phyloP scores from a whole-genome alignment of 2,329 filamentous ascomycete species.

The Ceratocystis colombiana region DNA sequence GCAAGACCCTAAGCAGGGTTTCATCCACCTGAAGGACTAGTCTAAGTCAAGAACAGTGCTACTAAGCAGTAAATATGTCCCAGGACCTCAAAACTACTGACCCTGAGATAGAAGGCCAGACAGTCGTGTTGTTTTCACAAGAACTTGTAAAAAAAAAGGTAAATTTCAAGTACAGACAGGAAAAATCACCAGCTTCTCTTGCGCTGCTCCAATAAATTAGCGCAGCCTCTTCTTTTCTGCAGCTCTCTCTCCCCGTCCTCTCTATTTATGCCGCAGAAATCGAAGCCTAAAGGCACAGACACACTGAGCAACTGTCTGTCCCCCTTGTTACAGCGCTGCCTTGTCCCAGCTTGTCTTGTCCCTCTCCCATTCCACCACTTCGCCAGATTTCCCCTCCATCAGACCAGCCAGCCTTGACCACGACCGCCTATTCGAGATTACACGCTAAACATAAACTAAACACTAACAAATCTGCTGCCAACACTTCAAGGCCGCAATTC shows the following conservation, averaged over 20 bases:
- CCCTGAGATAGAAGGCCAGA: no score
- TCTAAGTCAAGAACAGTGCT: background rate
- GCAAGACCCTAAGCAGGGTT: background rate
- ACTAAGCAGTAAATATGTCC: background rate
- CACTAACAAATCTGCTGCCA: background rate
- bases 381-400: conserved; percentile 22
- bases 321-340: background rate
- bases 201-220: background rate
- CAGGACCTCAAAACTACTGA: background rate
- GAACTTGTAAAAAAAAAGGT: no score
- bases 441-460: conserved; percentile 1
- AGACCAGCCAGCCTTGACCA: conserved; percentile 4
- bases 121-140: no score
- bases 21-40: background rate
- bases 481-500: background rate
- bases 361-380: conserved; percentile 14
- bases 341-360: background rate
- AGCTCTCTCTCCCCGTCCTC: background rate
- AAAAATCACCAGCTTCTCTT: no score
- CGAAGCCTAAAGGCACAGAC: background rate
- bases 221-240: background rate
- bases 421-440: conserved; percentile 11
- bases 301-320: background rate
- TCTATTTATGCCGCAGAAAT: background rate
- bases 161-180: no score